Percentiles rank a stretch among this genome's conserved stretches.
These are phyloP conservation scores for Tetracentron sinense DNA, from an alignment of 164 flowering plant genomes.

Conservation along the genomic window DNA sequence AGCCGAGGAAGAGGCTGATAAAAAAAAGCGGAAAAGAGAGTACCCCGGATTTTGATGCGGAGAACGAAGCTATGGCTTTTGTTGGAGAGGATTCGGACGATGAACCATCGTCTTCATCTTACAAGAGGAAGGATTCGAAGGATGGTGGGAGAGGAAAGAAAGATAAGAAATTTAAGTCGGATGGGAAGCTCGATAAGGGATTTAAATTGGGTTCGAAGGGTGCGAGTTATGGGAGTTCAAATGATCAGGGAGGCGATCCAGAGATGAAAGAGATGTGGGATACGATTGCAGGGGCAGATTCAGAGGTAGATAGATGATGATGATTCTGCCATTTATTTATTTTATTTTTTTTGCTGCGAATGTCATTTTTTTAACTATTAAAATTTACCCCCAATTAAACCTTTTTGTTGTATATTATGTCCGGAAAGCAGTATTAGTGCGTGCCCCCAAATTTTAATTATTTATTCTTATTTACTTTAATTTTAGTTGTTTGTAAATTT, in stretches of 20 bases:
- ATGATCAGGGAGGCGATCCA: conserved; percentile 48
- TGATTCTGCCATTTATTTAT: too few relatives aligned
- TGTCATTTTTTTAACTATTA: neutral
- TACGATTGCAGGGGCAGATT: conserved; percentile 76
- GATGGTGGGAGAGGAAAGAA: conserved; percentile 30
- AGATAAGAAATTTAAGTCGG: conserved; percentile 42
- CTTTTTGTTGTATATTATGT: neutral
- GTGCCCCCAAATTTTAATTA: too few relatives aligned
- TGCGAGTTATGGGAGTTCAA: conserved; percentile 20
- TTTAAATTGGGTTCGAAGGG: conserved; percentile 20
- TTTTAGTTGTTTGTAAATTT: too few relatives aligned
- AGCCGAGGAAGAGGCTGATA: conserved; percentile 69
- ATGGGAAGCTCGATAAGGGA: conserved; percentile 25
- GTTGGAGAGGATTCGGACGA: conserved; percentile 23
- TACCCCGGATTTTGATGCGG: conserved; percentile 28
- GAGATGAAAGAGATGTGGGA: conserved; percentile 93
- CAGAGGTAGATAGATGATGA: too few relatives aligned
- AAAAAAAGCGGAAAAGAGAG: conserved; percentile 44
- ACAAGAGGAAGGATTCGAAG: conserved; percentile 38
- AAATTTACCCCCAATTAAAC: neutral
- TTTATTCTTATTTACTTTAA: too few relatives aligned
- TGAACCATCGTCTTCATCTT: conserved; percentile 8
- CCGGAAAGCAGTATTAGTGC: too few relatives aligned
- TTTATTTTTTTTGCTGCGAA: neutral
- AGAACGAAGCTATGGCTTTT: conserved; percentile 18